Evolutionary conservation across 2,329 filamentous ascomycete species (phyloP).

Genomic region (Colletotrichum sp.): DNA sequence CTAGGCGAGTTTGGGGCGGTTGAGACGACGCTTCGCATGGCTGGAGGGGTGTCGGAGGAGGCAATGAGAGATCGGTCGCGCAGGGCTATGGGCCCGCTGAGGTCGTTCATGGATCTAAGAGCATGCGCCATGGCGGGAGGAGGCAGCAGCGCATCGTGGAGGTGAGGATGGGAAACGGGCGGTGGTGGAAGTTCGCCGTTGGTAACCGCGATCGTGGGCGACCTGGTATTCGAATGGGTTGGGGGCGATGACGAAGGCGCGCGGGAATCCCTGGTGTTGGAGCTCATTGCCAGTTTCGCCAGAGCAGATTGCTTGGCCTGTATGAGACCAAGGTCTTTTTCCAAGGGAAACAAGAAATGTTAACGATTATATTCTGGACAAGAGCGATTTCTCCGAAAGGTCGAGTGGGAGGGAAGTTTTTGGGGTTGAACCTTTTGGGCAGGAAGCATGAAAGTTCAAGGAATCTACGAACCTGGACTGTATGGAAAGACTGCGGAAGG

Average conservation of each 20-base stretch:
- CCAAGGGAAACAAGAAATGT: conserved; percentile 1
- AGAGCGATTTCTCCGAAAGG: not conserved
- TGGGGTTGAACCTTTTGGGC: not conserved
- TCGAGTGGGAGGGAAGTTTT: not conserved
- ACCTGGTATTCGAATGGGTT: conserved; percentile 23
- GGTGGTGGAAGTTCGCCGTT: conserved; percentile 24
- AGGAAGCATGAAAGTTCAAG: not conserved
- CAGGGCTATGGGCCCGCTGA: conserved; percentile 35
- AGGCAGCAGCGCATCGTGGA: conserved; percentile 28
- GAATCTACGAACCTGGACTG: conserved; percentile 13
- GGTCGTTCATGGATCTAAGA: conserved; percentile 46
- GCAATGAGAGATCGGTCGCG: conserved; percentile 28
- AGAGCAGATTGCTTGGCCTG: conserved; percentile 46
- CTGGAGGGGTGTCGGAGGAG: conserved; percentile 55
- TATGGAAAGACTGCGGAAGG: conserved; percentile 19
- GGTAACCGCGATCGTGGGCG: not conserved
- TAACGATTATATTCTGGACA: not conserved
- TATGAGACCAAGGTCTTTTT: conserved; percentile 26
- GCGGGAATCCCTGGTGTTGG: conserved; percentile 30
- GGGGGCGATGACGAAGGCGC: conserved; percentile 31
- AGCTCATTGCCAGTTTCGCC: conserved; percentile 51
- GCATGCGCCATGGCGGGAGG: conserved; percentile 43
- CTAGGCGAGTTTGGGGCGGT: conserved; percentile 64
- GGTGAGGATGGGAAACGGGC: conserved; percentile 29
- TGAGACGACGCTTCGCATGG: conserved; percentile 61